Base-by-base conservation (phyloP, 805 yeast genomes). In the Yarrowia yakushimensis region DNA sequence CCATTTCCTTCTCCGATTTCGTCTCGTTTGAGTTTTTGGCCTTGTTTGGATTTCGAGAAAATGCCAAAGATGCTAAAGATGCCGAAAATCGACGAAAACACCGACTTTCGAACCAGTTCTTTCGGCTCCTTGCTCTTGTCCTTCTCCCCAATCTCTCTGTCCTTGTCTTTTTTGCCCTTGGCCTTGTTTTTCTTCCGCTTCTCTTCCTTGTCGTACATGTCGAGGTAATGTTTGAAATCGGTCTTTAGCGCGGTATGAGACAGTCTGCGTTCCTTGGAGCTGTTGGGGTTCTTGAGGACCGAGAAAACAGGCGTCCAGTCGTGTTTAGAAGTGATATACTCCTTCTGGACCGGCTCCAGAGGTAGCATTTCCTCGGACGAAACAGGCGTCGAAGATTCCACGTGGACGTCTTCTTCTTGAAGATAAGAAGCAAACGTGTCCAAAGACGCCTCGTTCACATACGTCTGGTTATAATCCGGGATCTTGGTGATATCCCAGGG, bases 1-100 rank as follows among this genome's bases (percentile, higher is more conserved):
- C 83, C 73, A 50, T 73, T 65, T 25, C 82, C 80, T 25, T 72
- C 63, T 12, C 65, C 67, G 3, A 45, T 36, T 8, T 65, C 65
- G 30, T 63, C 66, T 28, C 60, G 37, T 28, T 54, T 54, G 10
- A 50, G 31, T 27, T 27, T 45, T 7, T 25, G 34, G 18, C 60
- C 45, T 1, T 27, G n/a, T 17, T 54, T 54, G 8, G n/a, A 2
- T 4, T 2, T 31, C 17, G 52, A 18, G 13, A 45, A 28, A 1
- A 48, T 13, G 3, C 18, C 13, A 15, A 46, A 28, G 3, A 48
- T 13, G 3, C 18, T 18, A 15, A 46, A 46, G 12, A 46, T 9
- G 54, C 54, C 37, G 5, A 31, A 46, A 20, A 46, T 17, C 18
- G 48, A 43, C 48, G 48, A 43, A 17, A 43, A 43, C 7, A 20